Conservation (phyloP, 305 asterid genomes). For the Solanum hybrid region DNA sequence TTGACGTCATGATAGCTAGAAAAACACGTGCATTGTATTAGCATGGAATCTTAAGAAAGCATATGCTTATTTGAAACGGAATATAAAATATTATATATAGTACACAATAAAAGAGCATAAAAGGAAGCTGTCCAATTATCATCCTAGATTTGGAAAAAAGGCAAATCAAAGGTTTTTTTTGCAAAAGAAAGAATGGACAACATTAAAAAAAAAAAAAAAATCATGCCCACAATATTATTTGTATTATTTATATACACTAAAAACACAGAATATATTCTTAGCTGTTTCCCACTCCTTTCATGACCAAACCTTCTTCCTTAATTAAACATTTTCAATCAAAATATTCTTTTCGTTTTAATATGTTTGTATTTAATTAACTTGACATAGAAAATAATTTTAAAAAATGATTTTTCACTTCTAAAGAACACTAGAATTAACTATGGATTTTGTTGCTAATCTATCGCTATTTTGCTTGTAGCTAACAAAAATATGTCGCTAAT, state of each 20-base stretch:
- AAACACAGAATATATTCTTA: constrained; percentile 1
- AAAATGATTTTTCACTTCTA: background rate
- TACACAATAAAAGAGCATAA: background rate
- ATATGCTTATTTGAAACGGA: background rate
- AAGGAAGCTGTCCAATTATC: background rate
- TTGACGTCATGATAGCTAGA: background rate
- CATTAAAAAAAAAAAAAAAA: background rate
- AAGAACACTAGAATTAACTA: background rate
- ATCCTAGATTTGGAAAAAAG: constrained; percentile 2
- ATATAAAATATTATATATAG: background rate
- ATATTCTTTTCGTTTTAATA: background rate
- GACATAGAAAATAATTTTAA: background rate
- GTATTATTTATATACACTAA: background rate
- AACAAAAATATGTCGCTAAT: too few relatives aligned
- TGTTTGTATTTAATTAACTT: background rate
- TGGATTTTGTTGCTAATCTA: background rate
- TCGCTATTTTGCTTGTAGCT: too few relatives aligned
- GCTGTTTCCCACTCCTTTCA: constrained; percentile 11
- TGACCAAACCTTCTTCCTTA: background rate
- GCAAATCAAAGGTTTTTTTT: background rate
- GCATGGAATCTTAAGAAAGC: constrained; percentile 9
- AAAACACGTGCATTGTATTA: background rate
- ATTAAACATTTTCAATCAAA: background rate
- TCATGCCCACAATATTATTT: background rate
- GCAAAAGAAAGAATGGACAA: background rate